Conservation (phyloP, 2,329 filamentous ascomycete genomes). For the Ophiostoma fasciatum region DNA sequence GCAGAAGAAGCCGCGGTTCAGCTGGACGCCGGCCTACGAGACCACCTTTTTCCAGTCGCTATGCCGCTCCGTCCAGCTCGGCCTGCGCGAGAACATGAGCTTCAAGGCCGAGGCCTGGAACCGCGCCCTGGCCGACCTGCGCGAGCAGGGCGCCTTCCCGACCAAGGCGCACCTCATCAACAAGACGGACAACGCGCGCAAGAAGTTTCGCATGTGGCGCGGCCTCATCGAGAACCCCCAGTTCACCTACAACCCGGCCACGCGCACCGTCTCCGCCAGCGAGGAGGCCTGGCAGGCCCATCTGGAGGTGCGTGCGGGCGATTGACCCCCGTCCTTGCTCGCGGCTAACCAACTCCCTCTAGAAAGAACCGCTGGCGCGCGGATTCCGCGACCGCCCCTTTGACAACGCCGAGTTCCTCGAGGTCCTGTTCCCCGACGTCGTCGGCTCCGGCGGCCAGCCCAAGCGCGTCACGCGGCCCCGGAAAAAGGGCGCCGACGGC, state of each 20-base stretch:
- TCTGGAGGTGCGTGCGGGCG: slow-evolving; percentile 32
- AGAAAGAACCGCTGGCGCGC: slow-evolving; percentile 43
- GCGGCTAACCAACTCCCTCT: not conserved
- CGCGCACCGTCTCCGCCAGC: slow-evolving; percentile 36
- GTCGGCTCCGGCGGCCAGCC: slow-evolving; percentile 44
- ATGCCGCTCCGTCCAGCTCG: slow-evolving; percentile 42
- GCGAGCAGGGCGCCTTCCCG: slow-evolving; percentile 41
- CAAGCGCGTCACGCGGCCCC: slow-evolving; percentile 42
- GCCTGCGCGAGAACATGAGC: slow-evolving; percentile 33
- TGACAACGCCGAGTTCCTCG: slow-evolving; percentile 46
- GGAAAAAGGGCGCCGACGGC: slow-evolving; percentile 33
- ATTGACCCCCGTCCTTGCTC: not conserved
- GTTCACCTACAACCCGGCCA: slow-evolving; percentile 36
- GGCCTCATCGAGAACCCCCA: slow-evolving; percentile 42
- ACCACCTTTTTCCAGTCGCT: slow-evolving; percentile 46
- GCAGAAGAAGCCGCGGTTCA: slow-evolving; percentile 35
- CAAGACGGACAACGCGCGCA: slow-evolving; percentile 48
- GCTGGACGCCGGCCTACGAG: slow-evolving; percentile 44
- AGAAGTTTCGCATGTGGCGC: slow-evolving; percentile 47
- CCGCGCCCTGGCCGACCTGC: slow-evolving; percentile 37
- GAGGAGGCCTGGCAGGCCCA: slow-evolving; percentile 43
- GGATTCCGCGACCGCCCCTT: slow-evolving; percentile 42
- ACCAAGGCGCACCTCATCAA: slow-evolving; percentile 48
- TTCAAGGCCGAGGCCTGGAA: slow-evolving; percentile 49
- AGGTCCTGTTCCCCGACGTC: slow-evolving; percentile 44